Conservation (phyloP, 2,329 filamentous ascomycete genomes). For the Pyricularia grisea region DNA sequence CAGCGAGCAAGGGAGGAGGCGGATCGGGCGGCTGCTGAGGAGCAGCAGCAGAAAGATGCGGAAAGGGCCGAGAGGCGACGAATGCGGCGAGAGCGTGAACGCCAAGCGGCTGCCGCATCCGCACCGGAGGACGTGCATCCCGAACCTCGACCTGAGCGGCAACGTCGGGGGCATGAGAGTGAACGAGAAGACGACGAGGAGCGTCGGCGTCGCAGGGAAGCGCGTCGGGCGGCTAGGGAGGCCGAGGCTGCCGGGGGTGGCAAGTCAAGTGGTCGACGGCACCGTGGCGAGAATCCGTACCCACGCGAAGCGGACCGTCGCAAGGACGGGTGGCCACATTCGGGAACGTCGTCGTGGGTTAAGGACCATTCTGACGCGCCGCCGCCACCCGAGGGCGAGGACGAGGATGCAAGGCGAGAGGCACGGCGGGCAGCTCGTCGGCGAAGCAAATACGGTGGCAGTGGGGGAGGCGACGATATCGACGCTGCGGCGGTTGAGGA, state of each 20-base stretch:
- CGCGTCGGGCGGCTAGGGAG: constrained; percentile 33
- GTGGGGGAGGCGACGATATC: constrained; percentile 20
- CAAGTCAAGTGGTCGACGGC: constrained; percentile 20
- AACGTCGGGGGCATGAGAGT: constrained; percentile 20
- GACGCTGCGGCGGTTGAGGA: constrained; percentile 20
- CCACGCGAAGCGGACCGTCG: constrained; percentile 21
- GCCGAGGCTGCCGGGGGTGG: constrained; percentile 24
- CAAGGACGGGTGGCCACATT: constrained; percentile 47
- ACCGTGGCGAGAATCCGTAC: constrained; percentile 1
- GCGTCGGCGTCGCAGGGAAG: constrained; percentile 43
- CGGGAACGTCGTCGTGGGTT: constrained; percentile 56
- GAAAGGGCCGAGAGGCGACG: constrained; percentile 41
- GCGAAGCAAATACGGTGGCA: constrained; percentile 23
- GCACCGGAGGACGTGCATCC: constrained; percentile 34
- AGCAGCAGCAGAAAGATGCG: constrained; percentile 28
- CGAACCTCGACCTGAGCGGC: constrained; percentile 35
- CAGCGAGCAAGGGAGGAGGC: constrained; percentile 37
- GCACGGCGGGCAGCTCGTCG: constrained; percentile 40
- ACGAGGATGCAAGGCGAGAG: constrained; percentile 40
- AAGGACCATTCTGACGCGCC: constrained; percentile 55
- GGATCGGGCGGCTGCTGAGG: constrained; percentile 32
- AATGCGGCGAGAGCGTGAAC: constrained; percentile 36
- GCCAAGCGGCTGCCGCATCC: constrained; percentile 18
- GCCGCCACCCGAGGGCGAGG: constrained; percentile 39
- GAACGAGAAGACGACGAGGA: constrained; percentile 41